Evolutionary conservation across 2,329 filamentous ascomycete genomes (phyloP).

Genomic region (Colletotrichum sp.): DNA sequence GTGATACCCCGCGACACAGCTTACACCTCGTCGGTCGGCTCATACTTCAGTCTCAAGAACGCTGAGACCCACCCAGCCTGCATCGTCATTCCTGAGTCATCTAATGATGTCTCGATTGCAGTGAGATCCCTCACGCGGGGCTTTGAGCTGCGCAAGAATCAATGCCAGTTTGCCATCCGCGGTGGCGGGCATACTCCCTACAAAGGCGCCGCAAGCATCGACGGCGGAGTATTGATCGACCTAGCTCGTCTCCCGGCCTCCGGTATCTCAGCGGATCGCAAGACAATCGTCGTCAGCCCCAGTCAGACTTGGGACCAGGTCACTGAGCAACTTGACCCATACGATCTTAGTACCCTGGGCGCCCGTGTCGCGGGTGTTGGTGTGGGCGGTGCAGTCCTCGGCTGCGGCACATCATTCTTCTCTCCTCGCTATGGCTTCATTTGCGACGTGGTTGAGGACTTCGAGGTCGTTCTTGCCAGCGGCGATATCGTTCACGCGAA

Average conservation of each 20-base stretch:
- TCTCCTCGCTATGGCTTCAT: slow-evolving; percentile 8
- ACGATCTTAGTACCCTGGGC: slow-evolving; percentile 39
- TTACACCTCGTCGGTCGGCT: not conserved
- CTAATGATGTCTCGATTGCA: slow-evolving; percentile 12
- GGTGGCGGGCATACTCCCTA: slow-evolving; percentile 9
- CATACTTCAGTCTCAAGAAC: not conserved
- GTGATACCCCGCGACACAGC: not conserved
- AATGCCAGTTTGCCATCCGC: slow-evolving; percentile 12
- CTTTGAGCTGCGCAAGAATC: not conserved
- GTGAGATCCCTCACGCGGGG: not conserved
- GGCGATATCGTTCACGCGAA: slow-evolving; percentile 47
- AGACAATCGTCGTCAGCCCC: slow-evolving; percentile 37
- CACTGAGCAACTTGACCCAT: slow-evolving; percentile 37
- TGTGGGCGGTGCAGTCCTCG: slow-evolving; percentile 35
- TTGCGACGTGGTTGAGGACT: not conserved
- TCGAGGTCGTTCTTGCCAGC: slow-evolving; percentile 38
- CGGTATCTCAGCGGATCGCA: slow-evolving; percentile 30
- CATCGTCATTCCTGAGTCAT: slow-evolving; percentile 2
- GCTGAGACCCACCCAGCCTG: slow-evolving; percentile 1
- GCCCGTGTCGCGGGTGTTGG: slow-evolving; percentile 44
- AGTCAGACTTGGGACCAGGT: slow-evolving; percentile 46
- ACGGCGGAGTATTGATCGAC: slow-evolving; percentile 7
- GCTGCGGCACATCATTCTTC: slow-evolving; percentile 11
- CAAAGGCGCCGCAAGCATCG: slow-evolving; percentile 18
- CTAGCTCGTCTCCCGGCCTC: not conserved